phyloP scores from a whole-genome alignment of 2,329 filamentous ascomycete genomes.

The Hymenoscyphus fraxineus region DNA sequence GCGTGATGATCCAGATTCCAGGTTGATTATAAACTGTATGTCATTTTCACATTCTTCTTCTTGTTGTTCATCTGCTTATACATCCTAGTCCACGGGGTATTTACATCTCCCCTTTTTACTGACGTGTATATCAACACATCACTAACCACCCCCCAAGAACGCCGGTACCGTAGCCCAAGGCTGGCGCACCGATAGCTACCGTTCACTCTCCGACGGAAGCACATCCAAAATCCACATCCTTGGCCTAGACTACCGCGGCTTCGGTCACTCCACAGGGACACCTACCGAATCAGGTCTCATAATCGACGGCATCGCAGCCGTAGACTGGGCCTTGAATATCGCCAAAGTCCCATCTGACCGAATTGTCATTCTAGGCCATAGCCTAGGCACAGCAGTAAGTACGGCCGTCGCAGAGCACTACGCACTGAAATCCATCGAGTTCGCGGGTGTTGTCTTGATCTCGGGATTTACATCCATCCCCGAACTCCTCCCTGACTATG shows the following conservation, averaged over 20 bases:
- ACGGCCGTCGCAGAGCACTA: conserved; percentile 71
- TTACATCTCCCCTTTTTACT: background rate
- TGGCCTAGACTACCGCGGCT: conserved; percentile 89
- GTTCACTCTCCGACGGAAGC: conserved; percentile 68
- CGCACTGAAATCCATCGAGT: conserved; percentile 55
- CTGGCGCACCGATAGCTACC: conserved; percentile 72
- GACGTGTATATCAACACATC: background rate
- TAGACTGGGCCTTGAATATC: conserved; percentile 67
- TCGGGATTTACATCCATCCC: conserved; percentile 75
- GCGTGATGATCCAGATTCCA: conserved; percentile 58
- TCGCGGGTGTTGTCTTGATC: conserved; percentile 76
- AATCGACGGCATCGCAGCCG: conserved; percentile 67
- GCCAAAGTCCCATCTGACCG: conserved; percentile 63
- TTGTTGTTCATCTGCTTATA: conserved; percentile 15
- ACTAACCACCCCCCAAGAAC: conserved; percentile 51
- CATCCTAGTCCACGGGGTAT: conserved; percentile 58
- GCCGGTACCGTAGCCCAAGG: conserved; percentile 81
- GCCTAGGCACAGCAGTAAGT: conserved; percentile 81
- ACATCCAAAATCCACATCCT: conserved; percentile 71
- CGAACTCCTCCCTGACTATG: conserved; percentile 69
- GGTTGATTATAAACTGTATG: conserved; percentile 62
- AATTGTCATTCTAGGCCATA: conserved; percentile 82
- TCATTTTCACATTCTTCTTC: conserved; percentile 12
- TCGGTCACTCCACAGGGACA: conserved; percentile 72
- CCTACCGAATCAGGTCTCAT: conserved; percentile 81